Conservation (phyloP, 495 filamentous ascomycete species). For the Penicillium turbatum region DNA sequence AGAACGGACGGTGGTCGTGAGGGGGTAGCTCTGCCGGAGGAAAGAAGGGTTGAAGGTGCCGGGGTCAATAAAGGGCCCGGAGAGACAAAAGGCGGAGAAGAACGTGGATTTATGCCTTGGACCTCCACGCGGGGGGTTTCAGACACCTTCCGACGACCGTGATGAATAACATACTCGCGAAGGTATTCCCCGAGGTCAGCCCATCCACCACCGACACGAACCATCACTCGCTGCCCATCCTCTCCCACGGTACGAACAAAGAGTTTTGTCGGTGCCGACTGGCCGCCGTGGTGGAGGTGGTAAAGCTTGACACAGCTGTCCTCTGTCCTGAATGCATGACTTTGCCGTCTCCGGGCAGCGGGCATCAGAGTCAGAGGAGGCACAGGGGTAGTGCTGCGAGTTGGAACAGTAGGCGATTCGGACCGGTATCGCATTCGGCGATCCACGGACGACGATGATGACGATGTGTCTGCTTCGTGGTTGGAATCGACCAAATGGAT, state of each 20-base stretch:
- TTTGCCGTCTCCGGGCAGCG: conserved; percentile 40
- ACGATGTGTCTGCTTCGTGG: conserved; percentile 28
- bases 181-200: conserved; percentile 91
- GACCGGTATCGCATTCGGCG: conserved; percentile 31
- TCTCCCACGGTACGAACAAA: conserved; percentile 91
- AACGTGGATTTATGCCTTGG: conserved; percentile 35
- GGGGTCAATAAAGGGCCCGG: conserved; percentile 24
- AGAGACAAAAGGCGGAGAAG: conserved; percentile 33
- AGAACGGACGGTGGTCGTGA: conserved; percentile 35
- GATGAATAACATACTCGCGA: conserved; percentile 87
- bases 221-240: conserved; percentile 90
- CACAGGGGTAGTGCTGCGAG: conserved; percentile 50
- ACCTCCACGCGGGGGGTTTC: conserved; percentile 44
- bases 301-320: conserved; percentile 79
- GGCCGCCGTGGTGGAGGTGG: conserved; percentile 79
- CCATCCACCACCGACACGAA: conserved; percentile 95
- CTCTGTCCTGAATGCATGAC: conserved; percentile 33
- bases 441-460: conserved; percentile 38
- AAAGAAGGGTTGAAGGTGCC: conserved; percentile 13
- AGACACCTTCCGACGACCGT: conserved; percentile 53
- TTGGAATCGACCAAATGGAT: conserved; percentile 59
- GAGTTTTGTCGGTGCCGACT: conserved; percentile 82
- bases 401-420: conserved; percentile 34
- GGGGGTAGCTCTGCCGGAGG: conserved; percentile 30
- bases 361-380: conserved; percentile 70